Conservation (phyloP, 176 grass and related monocot genomes). For the Bolboschoenus planiculmis region DNA sequence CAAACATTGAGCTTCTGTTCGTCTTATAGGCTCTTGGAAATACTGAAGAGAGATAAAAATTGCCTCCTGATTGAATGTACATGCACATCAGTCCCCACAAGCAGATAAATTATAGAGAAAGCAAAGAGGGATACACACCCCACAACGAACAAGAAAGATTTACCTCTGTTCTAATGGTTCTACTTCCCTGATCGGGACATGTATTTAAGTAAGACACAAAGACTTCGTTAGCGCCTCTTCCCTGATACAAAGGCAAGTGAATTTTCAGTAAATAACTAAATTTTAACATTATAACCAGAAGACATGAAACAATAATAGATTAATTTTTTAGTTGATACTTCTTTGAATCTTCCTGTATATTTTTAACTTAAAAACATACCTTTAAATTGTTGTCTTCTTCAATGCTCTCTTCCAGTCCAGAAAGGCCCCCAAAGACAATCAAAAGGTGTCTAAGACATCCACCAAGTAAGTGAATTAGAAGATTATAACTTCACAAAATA, state of each 20-base stretch:
- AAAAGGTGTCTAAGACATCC: conserved; percentile 62
- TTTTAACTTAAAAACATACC: conserved; percentile 33
- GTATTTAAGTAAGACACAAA: conserved; percentile 86
- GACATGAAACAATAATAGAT: conserved; percentile 6
- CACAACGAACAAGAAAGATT: not conserved
- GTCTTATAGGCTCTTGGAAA: conserved; percentile 69
- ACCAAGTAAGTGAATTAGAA: not conserved
- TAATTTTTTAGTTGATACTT: not conserved
- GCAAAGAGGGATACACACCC: not conserved
- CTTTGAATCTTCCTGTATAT: not conserved
- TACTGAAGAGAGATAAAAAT: conserved; percentile 86
- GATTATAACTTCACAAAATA: conserved; percentile 11
- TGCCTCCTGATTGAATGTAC: conserved; percentile 52
- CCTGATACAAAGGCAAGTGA: conserved; percentile 36
- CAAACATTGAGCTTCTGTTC: conserved; percentile 22
- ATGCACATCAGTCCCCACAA: conserved; percentile 19
- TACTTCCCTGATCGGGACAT: conserved; percentile 90
- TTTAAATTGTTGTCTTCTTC: conserved; percentile 89
- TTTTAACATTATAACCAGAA: conserved; percentile 8
- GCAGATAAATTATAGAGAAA: conserved; percentile 9
- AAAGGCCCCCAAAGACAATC: conserved; percentile 84
- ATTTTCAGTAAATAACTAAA: not conserved
- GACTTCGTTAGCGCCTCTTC: conserved; percentile 53
- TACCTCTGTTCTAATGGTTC: conserved; percentile 99
- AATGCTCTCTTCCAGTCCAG: conserved; percentile 94